Conservation (phyloP, 805 yeast species). For the Lachancea nothofagi region DNA sequence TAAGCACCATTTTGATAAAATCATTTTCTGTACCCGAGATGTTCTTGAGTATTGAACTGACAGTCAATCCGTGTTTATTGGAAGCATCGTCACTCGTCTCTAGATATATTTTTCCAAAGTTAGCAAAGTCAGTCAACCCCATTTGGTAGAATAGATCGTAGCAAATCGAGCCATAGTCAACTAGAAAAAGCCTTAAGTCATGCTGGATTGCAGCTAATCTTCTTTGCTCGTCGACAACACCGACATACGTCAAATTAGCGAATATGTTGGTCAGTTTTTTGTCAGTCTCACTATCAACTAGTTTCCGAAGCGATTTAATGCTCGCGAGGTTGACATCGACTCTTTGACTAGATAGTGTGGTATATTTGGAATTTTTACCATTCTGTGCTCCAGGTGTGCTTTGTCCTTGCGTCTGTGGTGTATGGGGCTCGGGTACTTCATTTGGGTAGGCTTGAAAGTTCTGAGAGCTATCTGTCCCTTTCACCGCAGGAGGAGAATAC, state of each 20-base stretch:
- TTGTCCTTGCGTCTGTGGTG: not conserved
- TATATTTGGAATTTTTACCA: constrained; percentile 11
- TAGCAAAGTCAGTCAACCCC: constrained; percentile 70
- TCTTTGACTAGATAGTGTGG: constrained; percentile 25
- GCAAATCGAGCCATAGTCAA: constrained; percentile 72
- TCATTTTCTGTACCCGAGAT: constrained; percentile 18
- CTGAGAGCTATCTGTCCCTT: not conserved
- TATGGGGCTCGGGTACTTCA: not conserved
- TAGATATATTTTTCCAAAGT: constrained; percentile 60
- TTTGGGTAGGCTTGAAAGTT: not conserved
- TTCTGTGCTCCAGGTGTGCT: not conserved
- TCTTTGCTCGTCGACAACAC: constrained; percentile 66
- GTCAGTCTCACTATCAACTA: constrained; percentile 43
- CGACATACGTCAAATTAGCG: constrained; percentile 68
- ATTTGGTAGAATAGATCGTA: constrained; percentile 75
- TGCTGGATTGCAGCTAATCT: constrained; percentile 80
- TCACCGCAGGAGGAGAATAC: not conserved
- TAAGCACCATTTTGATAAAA: constrained; percentile 24
- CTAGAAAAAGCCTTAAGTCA: constrained; percentile 67
- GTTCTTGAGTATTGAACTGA: constrained; percentile 16
- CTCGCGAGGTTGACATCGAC: constrained; percentile 50
- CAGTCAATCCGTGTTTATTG: constrained; percentile 12
- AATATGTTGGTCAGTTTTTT: constrained; percentile 60
- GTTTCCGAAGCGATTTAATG: constrained; percentile 48
- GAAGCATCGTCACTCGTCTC: constrained; percentile 21